These are phyloP conservation scores for Cardamine resedifolia DNA, from an alignment of 345 rosid genomes.

Conservation along the genomic window DNA sequence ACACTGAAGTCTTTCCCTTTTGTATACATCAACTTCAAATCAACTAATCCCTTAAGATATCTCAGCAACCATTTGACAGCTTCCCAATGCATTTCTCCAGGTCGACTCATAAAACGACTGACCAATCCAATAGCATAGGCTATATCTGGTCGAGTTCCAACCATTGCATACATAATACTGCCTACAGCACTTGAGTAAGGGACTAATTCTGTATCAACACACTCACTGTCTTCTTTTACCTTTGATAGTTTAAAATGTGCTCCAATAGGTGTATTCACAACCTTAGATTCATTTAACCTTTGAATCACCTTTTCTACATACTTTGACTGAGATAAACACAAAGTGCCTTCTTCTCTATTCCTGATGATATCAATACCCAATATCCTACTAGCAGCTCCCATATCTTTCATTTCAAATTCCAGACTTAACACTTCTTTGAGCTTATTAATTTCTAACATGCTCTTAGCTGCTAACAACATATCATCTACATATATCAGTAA, in stretches of 20 bases:
- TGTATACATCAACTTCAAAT: not conserved
- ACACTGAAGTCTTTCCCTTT: not conserved
- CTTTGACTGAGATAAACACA: not conserved
- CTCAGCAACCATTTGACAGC: not conserved
- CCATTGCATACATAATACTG: not conserved
- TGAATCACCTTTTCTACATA: not conserved
- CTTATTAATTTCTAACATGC: accelerated
- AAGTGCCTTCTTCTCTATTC: not conserved
- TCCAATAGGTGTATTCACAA: not conserved
- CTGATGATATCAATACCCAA: not conserved
- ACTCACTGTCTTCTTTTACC: not conserved
- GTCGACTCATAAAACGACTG: not conserved
- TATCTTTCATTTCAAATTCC: not conserved
- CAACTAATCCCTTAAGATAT: not conserved
- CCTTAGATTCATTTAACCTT: not conserved
- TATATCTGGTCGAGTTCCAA: not conserved
- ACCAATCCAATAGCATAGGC: not conserved
- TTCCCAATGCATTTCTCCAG: not conserved
- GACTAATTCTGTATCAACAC: not conserved
- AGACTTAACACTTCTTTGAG: not conserved
- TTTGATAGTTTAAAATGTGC: not conserved
- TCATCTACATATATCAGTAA: not conserved
- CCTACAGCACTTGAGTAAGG: not conserved
- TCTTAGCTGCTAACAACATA: not conserved
- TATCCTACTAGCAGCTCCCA: not conserved